Conservation (phyloP, 1,284 basidiomycete species). For the Ustilago curta region DNA sequence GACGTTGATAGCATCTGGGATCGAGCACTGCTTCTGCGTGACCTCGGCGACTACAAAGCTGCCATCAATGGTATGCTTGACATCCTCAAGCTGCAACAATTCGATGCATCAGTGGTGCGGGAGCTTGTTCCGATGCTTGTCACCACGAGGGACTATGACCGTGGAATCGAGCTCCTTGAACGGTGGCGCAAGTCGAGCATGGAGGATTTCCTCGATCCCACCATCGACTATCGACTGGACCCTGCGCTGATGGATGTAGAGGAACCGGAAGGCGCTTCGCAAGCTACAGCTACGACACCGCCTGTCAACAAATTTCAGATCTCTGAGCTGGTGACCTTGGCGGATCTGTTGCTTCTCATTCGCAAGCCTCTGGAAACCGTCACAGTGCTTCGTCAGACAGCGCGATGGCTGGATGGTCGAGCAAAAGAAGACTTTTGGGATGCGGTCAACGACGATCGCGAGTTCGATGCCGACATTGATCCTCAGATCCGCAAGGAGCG, state of each 20-base stretch:
- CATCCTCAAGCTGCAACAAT: conserved; percentile 81
- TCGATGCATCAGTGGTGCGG: conserved; percentile 82
- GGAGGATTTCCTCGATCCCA: conserved; percentile 61
- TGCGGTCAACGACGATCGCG: conserved; percentile 79
- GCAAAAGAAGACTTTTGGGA: conserved; percentile 83
- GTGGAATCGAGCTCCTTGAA: conserved; percentile 78
- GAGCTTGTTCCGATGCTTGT: conserved; percentile 84
- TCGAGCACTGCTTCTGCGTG: conserved; percentile 82
- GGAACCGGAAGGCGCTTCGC: not conserved
- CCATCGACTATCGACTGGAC: conserved; percentile 11
- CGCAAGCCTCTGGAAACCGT: conserved; percentile 79
- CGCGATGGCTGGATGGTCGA: conserved; percentile 89
- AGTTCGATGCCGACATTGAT: conserved; percentile 76
- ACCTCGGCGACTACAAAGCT: conserved; percentile 80
- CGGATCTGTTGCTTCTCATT: conserved; percentile 82
- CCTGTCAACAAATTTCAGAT: conserved; percentile 55
- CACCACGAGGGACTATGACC: conserved; percentile 76
- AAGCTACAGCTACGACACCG: conserved; percentile 1
- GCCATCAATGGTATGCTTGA: conserved; percentile 81
- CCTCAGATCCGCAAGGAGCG: conserved; percentile 40
- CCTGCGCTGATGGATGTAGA: conserved; percentile 29
- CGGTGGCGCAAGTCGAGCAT: conserved; percentile 74
- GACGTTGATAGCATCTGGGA: conserved; percentile 92
- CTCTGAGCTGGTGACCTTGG: conserved; percentile 77
- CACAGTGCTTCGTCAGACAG: conserved; percentile 79